Base-by-base conservation (phyloP, 495 filamentous ascomycete species). In the Tetracladium setigerum region DNA sequence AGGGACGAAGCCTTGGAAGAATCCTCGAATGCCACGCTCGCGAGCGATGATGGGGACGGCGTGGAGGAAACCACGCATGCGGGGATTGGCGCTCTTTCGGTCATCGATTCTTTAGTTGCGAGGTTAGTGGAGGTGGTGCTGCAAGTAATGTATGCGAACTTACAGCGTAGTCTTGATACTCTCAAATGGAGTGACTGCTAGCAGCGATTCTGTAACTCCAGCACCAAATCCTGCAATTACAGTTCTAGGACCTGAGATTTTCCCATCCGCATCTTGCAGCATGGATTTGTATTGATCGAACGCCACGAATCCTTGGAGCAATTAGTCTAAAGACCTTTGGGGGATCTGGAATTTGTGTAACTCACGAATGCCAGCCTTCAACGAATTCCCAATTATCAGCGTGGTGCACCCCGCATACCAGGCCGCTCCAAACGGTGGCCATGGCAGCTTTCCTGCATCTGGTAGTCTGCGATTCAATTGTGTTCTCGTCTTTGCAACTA, bases 381-480 rank as follows among this genome's bases (percentile, higher is more conserved):
- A 67, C 22, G 89, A 91, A 69, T 98, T 98, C 43, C 92, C 92
- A 53, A 97, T 89, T 40, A 98, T 92, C 63, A 97, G 69, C 18
- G 92, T 96, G 16, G 92, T 97, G 69, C 92, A 98, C 31, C 92
- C 92, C 31, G 92, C 92, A 62, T 97, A 98, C 92, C 92, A 98
- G 58, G 95, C 89, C 46, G 63, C 70, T 27, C 94, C 94, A 54
- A 97, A 97, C 19, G 87, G 86, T 30, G 92, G 92, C 85, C 87
- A 96, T 38, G 90, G 89, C n/a, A 95, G 76, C 69, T 92, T 95
- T 68, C 90, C 69, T 36, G 81, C 81, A 46, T 84, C 80, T 19
- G 84, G 69, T 57, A 97, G 69, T 63, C 81, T 79, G 56, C 85
- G 83, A 57, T 98, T 97, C 57, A 98, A 84, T 64, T 98, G 92